phyloP scores from a whole-genome alignment of 2,329 filamentous ascomycete species.

The Aspergillus sp. region DNA sequence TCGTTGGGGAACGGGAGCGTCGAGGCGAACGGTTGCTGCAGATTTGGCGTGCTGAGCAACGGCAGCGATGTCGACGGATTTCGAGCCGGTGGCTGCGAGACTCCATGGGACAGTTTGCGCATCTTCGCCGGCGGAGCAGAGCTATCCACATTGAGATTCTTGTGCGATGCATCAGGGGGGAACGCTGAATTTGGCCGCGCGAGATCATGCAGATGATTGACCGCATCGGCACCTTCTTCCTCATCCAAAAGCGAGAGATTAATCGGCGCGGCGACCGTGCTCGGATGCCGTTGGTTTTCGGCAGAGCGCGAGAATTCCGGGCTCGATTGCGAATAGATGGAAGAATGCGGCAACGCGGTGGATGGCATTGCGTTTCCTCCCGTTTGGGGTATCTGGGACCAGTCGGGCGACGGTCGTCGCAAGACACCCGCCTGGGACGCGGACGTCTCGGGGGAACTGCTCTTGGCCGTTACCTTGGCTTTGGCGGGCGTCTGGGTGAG shows the following conservation, averaged over 20 bases:
- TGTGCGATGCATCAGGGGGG: constrained; percentile 25
- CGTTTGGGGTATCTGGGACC: constrained; percentile 34
- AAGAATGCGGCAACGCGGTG: constrained; percentile 24
- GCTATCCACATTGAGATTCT: constrained; percentile 25
- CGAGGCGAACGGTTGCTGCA: constrained; percentile 54
- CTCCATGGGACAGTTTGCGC: constrained; percentile 34
- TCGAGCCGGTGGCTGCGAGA: constrained; percentile 27
- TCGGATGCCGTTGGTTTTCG: constrained; percentile 35
- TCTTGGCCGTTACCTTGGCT: constrained; percentile 28
- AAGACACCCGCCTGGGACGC: constrained; percentile 27
- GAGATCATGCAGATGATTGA: constrained; percentile 19
- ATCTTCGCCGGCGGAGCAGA: constrained; percentile 37
- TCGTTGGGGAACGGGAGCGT: constrained; percentile 54
- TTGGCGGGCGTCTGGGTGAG: constrained; percentile 27
- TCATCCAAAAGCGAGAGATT: constrained; percentile 57
- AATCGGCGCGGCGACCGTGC: constrained; percentile 46
- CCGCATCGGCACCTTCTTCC: constrained; percentile 49
- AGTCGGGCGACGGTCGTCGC: constrained; percentile 31
- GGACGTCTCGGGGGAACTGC: constrained; percentile 34
- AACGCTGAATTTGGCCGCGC: constrained; percentile 20
- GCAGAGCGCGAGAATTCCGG: constrained; percentile 48
- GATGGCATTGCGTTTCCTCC: constrained; percentile 15
- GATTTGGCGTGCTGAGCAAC: constrained; percentile 28
- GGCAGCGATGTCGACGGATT: constrained; percentile 32
- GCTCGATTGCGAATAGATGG: constrained; percentile 51